A percentile compares a stretch with the other conserved stretches of the same genome.
phyloP scores from a whole-genome alignment of 2,329 filamentous ascomycete genomes.

The Colletotrichum tanaceti region DNA sequence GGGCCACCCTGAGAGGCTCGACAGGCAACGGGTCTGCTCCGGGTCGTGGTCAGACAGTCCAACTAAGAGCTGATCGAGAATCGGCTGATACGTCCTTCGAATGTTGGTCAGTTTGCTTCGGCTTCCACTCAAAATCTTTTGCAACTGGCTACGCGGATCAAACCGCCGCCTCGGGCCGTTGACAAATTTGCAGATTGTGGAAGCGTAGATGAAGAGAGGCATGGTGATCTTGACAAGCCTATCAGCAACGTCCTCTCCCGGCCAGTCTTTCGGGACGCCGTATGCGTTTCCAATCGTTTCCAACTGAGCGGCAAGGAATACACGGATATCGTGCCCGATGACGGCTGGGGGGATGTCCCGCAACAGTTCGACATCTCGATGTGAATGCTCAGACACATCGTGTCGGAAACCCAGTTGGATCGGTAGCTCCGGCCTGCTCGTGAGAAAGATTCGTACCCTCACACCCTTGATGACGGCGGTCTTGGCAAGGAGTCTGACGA shows the following conservation, averaged over 20 bases:
- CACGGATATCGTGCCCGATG: slow-evolving; percentile 9
- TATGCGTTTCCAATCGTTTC: not conserved
- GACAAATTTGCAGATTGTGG: slow-evolving; percentile 45
- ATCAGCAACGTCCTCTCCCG: slow-evolving; percentile 16
- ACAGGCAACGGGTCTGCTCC: slow-evolving; percentile 18
- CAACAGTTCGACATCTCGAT: not conserved
- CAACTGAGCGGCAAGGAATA: not conserved
- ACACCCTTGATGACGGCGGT: not conserved
- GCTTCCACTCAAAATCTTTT: not conserved
- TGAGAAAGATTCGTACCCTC: slow-evolving; percentile 2
- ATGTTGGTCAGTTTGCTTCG: not conserved
- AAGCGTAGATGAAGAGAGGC: slow-evolving; percentile 48
- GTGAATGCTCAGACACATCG: not conserved
- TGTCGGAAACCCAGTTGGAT: slow-evolving; percentile 1
- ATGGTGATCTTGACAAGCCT: slow-evolving; percentile 43
- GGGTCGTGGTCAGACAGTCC: not conserved
- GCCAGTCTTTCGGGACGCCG: slow-evolving; percentile 4
- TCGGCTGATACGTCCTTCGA: not conserved
- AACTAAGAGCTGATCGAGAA: not conserved
- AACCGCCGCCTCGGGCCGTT: not conserved
- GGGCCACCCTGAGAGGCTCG: not conserved
- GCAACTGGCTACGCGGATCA: not conserved
- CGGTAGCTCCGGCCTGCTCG: slow-evolving; percentile 17
- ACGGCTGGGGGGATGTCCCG: not conserved
- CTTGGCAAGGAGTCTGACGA: not conserved